Evolutionary conservation across 2,329 filamentous ascomycete genomes (phyloP).

Genomic region (Polytolypa hystricis): DNA sequence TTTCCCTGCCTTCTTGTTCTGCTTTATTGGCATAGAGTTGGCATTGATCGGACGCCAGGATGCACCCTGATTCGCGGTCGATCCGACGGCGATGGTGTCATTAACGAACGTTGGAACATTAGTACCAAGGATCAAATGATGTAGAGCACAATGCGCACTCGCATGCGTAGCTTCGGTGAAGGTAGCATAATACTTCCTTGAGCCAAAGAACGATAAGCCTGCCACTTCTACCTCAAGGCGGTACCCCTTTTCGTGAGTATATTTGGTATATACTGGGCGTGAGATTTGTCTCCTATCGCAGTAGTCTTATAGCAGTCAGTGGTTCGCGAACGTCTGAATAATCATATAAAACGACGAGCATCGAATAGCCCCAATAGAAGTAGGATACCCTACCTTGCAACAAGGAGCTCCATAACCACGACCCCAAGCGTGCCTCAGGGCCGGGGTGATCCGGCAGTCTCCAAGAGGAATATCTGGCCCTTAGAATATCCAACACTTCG

Average conservation of each 20-base stretch:
- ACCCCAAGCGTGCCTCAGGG: conserved; percentile 7
- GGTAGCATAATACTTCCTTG: conserved; percentile 13
- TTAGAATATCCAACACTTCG: conserved; percentile 19
- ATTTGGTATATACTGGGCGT: conserved; percentile 16
- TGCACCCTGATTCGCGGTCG: no score
- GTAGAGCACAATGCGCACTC: conserved; percentile 20
- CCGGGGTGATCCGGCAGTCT: conserved; percentile 18
- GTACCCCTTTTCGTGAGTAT: conserved; percentile 15
- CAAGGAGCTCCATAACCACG: conserved; percentile 21
- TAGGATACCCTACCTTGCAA: conserved; percentile 18
- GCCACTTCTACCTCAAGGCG: conserved; percentile 19
- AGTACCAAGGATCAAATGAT: conserved; percentile 10
- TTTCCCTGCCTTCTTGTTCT: neutral
- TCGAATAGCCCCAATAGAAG: no score
- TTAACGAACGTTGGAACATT: no score
- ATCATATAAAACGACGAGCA: neutral
- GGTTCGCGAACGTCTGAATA: neutral
- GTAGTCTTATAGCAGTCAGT: conserved; percentile 13
- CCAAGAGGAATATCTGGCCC: conserved; percentile 17
- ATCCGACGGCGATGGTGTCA: no score
- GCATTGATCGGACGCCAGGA: no score
- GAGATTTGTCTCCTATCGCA: conserved; percentile 13
- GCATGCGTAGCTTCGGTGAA: conserved; percentile 20
- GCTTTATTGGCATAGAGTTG: no score
- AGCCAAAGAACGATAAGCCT: conserved; percentile 13